phyloP scores from a whole-genome alignment of 129 eudicot genomes.

The Lactuca saligna region DNA sequence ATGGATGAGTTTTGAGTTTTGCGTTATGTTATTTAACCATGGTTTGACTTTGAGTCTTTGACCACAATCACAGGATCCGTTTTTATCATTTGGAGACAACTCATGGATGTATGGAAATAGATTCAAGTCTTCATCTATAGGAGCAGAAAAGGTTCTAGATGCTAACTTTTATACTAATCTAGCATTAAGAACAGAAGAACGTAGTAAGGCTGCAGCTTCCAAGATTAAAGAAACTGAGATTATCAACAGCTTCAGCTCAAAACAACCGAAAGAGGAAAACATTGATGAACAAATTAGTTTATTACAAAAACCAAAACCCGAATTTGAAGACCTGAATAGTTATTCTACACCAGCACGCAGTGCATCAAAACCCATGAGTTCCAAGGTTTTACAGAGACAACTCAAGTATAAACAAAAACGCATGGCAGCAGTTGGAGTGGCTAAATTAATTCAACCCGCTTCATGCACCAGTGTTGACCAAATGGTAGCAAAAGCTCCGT shows the following conservation, averaged over 20 bases:
- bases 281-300: conserved; percentile 37
- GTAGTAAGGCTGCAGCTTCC: conserved; percentile 24
- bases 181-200: conserved; percentile 56
- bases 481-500: conserved; percentile 71
- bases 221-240: conserved; percentile 26
- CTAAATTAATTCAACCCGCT: conserved; percentile 44
- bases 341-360: conserved; percentile 34
- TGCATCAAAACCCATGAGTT: conserved; percentile 37
- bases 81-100: conserved; percentile 21
- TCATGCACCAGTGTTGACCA: conserved; percentile 54
- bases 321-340: conserved; percentile 45
- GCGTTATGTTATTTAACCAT: not conserved
- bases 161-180: conserved; percentile 30
- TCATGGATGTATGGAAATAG: conserved; percentile 24
- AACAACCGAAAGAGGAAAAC: conserved; percentile 63
- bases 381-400: conserved; percentile 37
- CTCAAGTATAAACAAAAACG: conserved; percentile 30
- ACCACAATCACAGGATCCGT: conserved; percentile 42
- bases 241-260: conserved; percentile 43
- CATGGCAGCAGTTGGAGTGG: conserved; percentile 31
- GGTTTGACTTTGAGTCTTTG: conserved; percentile 17
- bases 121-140: conserved; percentile 30
- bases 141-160: conserved; percentile 30
- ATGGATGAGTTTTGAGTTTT: not conserved
- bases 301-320: conserved; percentile 67